phyloP scores from a whole-genome alignment of 177 flowering plant species.

The Telopea speciosissima region DNA sequence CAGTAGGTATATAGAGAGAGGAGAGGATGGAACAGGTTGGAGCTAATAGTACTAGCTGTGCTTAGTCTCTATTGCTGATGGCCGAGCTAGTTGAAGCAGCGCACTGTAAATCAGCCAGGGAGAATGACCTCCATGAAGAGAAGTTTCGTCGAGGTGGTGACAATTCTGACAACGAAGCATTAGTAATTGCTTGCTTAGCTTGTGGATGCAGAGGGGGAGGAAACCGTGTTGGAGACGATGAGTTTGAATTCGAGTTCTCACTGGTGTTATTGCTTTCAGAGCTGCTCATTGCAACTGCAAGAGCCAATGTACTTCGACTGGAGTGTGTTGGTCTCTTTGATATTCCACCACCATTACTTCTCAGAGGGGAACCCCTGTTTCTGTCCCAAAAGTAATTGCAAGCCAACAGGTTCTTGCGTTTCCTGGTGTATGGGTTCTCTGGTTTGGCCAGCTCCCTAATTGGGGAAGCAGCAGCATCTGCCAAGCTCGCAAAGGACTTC shows the following conservation, averaged over 20 bases:
- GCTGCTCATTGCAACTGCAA: constrained; percentile 47
- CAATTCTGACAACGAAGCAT: constrained; percentile 16
- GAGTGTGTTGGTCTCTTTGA: constrained; percentile 42
- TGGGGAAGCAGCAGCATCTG: constrained; percentile 43
- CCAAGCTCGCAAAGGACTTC: constrained; percentile 70
- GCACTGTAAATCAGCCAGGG: constrained; percentile 50
- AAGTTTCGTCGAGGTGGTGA: constrained; percentile 20
- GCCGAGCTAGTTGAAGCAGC: constrained; percentile 12
- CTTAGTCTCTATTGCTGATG: constrained; percentile 4
- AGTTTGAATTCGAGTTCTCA: constrained; percentile 34
- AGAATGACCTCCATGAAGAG: constrained; percentile 53
- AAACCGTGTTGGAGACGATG: constrained; percentile 22
- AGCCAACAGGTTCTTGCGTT: constrained; percentile 59
- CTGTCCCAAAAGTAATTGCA: constrained; percentile 40
- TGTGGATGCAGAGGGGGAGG: constrained; percentile 48
- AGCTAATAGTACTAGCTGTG: background rate
- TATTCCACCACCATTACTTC: constrained; percentile 35
- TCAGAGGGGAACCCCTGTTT: constrained; percentile 19
- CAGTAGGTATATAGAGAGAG: too few relatives aligned
- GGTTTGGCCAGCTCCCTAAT: constrained; percentile 67
- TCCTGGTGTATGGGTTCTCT: constrained; percentile 53
- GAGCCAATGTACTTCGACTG: constrained; percentile 48
- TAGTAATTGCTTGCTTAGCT: constrained; percentile 14
- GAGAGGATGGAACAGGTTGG: background rate
- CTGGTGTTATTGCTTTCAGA: constrained; percentile 42